phyloP scores from a whole-genome alignment of 2,329 filamentous ascomycete genomes.

The Scleromitrula shiraiana region DNA sequence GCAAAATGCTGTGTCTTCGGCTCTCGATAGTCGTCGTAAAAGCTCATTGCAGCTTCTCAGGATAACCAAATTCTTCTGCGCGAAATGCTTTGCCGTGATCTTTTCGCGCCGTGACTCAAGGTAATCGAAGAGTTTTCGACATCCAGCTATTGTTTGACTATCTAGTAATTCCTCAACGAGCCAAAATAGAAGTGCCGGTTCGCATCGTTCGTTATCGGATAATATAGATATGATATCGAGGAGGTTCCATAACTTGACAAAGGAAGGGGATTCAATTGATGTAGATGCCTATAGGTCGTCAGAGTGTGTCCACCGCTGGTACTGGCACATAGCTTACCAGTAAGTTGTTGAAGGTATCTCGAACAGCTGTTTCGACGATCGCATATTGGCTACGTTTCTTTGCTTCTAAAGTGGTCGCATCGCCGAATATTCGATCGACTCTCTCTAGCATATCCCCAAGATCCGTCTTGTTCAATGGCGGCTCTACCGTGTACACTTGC shows the following conservation, averaged over 20 bases:
- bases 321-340: slow-evolving; percentile 50
- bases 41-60: slow-evolving; percentile 94
- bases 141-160: slow-evolving; percentile 89
- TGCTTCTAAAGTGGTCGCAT: slow-evolving; percentile 20
- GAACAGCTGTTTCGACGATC: slow-evolving; percentile 75
- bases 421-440: slow-evolving; percentile 37
- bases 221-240: slow-evolving; percentile 86
- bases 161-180: slow-evolving; percentile 92
- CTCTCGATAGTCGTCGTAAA: slow-evolving; percentile 83
- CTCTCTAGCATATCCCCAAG: slow-evolving; percentile 43
- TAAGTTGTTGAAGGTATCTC: slow-evolving; percentile 69
- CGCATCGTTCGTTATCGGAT: slow-evolving; percentile 70
- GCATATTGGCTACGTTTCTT: slow-evolving; percentile 46
- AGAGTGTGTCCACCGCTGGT: slow-evolving; percentile 26
- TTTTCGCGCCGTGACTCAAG: slow-evolving; percentile 87
- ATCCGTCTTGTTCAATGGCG: slow-evolving; percentile 64
- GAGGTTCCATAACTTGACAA: slow-evolving; percentile 85
- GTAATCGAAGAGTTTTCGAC: slow-evolving; percentile 86
- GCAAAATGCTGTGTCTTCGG: slow-evolving; percentile 95
- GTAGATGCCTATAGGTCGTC: slow-evolving; percentile 54
- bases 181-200: slow-evolving; percentile 78
- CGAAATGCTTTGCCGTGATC: slow-evolving; percentile 73
- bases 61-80: slow-evolving; percentile 79
- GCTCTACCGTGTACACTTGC: slow-evolving; percentile 56
- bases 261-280: slow-evolving; percentile 67